phyloP scores from a whole-genome alignment of 768 basidiomycete species.

The Roridomyces roridus region DNA sequence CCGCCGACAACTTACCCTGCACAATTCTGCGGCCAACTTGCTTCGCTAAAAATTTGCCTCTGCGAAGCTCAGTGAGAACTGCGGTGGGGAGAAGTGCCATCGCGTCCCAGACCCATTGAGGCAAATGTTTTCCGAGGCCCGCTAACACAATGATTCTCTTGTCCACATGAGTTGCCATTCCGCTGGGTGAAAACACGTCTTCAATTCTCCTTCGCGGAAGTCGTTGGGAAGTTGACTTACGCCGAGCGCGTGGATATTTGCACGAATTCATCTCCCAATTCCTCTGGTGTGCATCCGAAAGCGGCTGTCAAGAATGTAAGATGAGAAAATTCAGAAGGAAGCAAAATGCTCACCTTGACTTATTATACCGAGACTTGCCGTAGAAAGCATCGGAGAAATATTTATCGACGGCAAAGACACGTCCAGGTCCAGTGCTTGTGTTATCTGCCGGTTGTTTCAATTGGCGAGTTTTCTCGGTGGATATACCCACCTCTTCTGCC shows the following conservation, averaged over 20 bases:
- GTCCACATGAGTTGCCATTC: no score
- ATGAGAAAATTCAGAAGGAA: background rate
- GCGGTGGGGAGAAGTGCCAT: background rate
- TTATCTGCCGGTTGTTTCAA: no score
- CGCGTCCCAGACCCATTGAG: background rate
- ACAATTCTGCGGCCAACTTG: background rate
- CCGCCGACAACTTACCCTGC: background rate
- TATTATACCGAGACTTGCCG: background rate
- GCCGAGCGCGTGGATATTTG: no score
- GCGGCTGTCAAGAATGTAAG: background rate
- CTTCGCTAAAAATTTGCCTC: background rate
- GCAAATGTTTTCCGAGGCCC: no score
- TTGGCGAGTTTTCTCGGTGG: no score
- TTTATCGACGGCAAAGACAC: background rate
- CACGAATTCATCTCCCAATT: constrained; percentile 5
- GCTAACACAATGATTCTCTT: no score
- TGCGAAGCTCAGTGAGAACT: background rate
- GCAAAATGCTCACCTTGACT: background rate
- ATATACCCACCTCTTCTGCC: background rate
- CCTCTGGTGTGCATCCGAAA: background rate
- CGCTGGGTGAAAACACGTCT: no score
- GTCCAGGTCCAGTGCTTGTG: no score
- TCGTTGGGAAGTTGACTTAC: no score
- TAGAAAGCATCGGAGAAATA: background rate
- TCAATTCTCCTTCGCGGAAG: no score